Base-by-base conservation (phyloP, 2,329 filamentous ascomycete genomes). In the Hypoxylon sp. region DNA sequence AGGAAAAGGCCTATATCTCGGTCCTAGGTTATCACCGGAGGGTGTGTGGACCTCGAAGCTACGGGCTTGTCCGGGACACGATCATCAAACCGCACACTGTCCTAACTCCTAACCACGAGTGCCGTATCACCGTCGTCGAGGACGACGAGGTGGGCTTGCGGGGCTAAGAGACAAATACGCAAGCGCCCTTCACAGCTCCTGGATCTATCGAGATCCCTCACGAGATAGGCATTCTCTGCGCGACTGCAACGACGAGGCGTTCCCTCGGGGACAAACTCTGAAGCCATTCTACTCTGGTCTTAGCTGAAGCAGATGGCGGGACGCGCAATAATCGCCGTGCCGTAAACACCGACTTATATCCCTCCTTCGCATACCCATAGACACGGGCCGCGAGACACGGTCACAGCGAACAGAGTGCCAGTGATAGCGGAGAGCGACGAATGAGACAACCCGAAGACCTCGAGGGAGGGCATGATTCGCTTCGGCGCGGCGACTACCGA, bases 401-500 rank as follows among this genome's bases (percentile, higher is more conserved):
- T n/a, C 31, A 18, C 29, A n/a, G 42, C 48, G 33, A 37, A n/a
- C n/a, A n/a, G n/a, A n/a, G n/a, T n/a, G n/a, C n/a, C 47, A 48
- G 17, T 20, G 20, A 15, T 35, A 58, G 54, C 54, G 46, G 58
- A 33, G 33, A 50, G 48, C 11, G 17, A 35, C 20, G 48, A 29
- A 11, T 35, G 24, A 31, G 29, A 10, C 37, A 17, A 15, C 10
- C 17, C 10, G 27, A 11, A 38, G 35, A 11, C 29, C 15, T 37
- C 15, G 47, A 55, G 20, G 27, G 31, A 49, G 11, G 29, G 3
- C 20, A 7, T 7, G 23, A 24, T 55, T 40, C 55, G 17, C 47
- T 48, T 58, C 49, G 24, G 46, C 46, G 46, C 46, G 29, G 46
- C 49, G 41, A 48, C 43, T 58, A 54, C 54, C 58, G 41, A 52